phyloP scores from a whole-genome alignment of 768 basidiomycete genomes.

The Cyclocybe cylindracea region DNA sequence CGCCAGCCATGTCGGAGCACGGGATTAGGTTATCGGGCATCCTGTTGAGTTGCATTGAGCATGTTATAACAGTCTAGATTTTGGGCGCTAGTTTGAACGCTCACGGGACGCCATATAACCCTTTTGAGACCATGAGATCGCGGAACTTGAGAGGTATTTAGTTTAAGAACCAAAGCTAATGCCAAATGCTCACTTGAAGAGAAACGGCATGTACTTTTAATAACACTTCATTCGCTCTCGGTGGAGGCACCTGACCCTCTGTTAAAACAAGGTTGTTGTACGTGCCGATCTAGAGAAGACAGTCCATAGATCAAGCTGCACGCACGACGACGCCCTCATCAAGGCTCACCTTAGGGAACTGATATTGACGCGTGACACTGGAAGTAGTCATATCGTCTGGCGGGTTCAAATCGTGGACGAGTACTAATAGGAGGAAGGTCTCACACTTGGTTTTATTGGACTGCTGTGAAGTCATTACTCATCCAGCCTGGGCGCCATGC shows the following conservation, averaged over 20 bases:
- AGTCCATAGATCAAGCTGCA: neutral
- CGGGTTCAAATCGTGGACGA: neutral
- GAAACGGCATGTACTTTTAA: constrained; percentile 61
- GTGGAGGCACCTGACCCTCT: constrained; percentile 27
- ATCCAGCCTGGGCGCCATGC: too few species aligned
- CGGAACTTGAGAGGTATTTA: constrained; percentile 37
- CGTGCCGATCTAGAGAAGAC: constrained; percentile 14
- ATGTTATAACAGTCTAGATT: too few species aligned
- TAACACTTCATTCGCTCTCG: constrained; percentile 50
- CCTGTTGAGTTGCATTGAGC: neutral
- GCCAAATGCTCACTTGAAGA: constrained; percentile 41
- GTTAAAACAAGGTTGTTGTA: constrained; percentile 25
- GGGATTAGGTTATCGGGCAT: constrained; percentile 32
- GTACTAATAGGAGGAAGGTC: too few species aligned
- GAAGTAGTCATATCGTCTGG: constrained; percentile 8
- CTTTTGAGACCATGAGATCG: constrained; percentile 47
- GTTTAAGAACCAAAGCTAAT: neutral
- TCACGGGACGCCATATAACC: constrained; percentile 36
- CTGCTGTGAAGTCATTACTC: too few species aligned
- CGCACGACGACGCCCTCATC: neutral
- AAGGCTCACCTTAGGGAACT: constrained; percentile 16
- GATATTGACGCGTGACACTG: constrained; percentile 18
- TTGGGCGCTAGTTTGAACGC: neutral
- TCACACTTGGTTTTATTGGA: too few species aligned
- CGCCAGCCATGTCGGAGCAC: constrained; percentile 58